Percentiles rank a stretch among this genome's conserved stretches.
Conservation (phyloP, 306 rosid genomes). For the Crataegus laevigata region DNA sequence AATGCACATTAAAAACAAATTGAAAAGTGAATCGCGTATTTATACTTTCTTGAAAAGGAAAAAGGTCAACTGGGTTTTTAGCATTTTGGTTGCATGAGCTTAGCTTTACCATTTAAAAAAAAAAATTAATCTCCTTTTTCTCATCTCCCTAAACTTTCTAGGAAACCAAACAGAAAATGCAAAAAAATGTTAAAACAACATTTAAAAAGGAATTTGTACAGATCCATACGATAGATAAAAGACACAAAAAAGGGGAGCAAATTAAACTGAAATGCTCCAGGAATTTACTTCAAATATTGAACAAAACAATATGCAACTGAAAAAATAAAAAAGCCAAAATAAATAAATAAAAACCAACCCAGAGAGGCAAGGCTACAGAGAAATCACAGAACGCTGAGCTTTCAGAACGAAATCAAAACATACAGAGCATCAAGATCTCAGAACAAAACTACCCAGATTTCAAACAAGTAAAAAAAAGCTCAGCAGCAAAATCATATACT, state of each 20-base stretch:
- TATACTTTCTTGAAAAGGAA: background rate
- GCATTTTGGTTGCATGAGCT: conserved; percentile 1
- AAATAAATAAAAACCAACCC: background rate
- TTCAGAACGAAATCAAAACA: background rate
- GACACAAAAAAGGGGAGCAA: background rate
- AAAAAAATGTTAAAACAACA: background rate
- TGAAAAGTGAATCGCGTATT: background rate
- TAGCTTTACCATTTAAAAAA: background rate
- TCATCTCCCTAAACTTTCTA: conserved; percentile 3
- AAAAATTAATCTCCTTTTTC: background rate
- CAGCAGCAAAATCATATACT: background rate
- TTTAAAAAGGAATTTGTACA: background rate
- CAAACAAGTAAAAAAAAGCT: background rate
- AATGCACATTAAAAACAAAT: background rate
- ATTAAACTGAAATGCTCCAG: background rate
- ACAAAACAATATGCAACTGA: background rate
- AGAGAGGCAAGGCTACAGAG: background rate
- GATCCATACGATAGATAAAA: conserved; percentile 18
- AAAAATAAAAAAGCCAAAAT: background rate
- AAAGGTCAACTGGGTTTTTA: conserved; percentile 4
- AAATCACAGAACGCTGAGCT: background rate
- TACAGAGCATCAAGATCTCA: conserved; percentile 9
- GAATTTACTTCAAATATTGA: background rate
- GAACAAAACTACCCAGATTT: background rate
- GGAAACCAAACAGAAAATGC: conserved; percentile 1